Conservation (phyloP, 2,329 filamentous ascomycete species). For the Verruconis gallopava region DNA sequence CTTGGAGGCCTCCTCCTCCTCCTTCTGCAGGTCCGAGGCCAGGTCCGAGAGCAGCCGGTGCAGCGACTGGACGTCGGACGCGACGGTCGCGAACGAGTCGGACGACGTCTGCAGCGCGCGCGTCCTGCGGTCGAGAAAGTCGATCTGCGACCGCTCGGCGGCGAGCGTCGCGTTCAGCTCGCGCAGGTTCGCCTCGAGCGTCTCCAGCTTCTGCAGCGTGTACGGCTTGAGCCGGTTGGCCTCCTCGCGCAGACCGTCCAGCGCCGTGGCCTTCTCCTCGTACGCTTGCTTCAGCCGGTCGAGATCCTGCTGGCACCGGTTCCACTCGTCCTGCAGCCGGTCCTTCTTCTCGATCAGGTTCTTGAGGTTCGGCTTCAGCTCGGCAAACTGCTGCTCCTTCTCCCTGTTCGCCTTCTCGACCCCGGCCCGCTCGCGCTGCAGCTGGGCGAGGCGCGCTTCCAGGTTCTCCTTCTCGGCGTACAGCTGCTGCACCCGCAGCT, state of each 20-base stretch:
- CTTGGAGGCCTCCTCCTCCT: constrained; percentile 77
- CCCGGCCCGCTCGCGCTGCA: constrained; percentile 64
- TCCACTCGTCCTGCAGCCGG: constrained; percentile 66
- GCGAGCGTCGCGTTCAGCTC: constrained; percentile 70
- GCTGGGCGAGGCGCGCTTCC: constrained; percentile 64
- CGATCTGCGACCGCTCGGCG: constrained; percentile 72
- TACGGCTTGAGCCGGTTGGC: constrained; percentile 84
- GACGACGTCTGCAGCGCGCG: constrained; percentile 82
- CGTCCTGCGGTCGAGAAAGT: constrained; percentile 73
- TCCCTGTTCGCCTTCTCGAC: constrained; percentile 74
- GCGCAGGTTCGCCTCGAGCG: constrained; percentile 66
- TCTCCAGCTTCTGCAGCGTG: constrained; percentile 74
- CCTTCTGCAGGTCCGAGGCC: constrained; percentile 67
- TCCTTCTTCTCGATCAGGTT: constrained; percentile 75
- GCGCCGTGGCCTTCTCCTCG: constrained; percentile 58
- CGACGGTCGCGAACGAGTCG: constrained; percentile 76
- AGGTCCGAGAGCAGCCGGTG: constrained; percentile 86
- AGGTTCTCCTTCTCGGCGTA: constrained; percentile 80
- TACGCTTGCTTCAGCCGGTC: constrained; percentile 57
- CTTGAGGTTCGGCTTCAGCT: constrained; percentile 68
- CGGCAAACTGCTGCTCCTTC: constrained; percentile 75
- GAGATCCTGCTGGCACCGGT: constrained; percentile 73
- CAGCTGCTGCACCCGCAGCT: constrained; percentile 73
- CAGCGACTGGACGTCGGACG: constrained; percentile 73
- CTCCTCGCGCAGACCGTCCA: constrained; percentile 65